These are phyloP conservation scores for Fraxinus albicans DNA, from an alignment of 305 asterid species.

Conservation along the genomic window DNA sequence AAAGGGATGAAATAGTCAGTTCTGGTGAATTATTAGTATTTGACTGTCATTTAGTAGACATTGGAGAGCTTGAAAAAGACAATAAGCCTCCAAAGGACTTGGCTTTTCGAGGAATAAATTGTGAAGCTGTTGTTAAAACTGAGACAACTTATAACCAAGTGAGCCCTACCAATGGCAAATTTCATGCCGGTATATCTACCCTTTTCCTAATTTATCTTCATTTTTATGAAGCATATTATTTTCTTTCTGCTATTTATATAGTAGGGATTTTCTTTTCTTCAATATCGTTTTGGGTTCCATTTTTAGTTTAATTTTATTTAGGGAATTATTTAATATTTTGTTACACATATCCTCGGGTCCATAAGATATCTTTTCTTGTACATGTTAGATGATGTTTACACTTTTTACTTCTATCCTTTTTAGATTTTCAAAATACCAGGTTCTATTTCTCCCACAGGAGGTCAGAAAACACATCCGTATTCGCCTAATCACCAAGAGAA, in stretches of 20 bases:
- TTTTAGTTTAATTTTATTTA: constrained; percentile 8
- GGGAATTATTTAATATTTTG: constrained; percentile 14
- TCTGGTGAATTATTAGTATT: constrained; percentile 61
- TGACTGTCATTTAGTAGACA: constrained; percentile 69
- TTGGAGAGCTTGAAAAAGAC: constrained; percentile 57
- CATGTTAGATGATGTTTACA: neutral
- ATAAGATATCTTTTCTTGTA: constrained; percentile 7
- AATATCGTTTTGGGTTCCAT: neutral
- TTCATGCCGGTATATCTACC: constrained; percentile 42
- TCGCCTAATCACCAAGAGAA: neutral
- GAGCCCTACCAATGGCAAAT: constrained; percentile 20
- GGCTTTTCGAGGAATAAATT: constrained; percentile 31
- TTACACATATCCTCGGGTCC: neutral
- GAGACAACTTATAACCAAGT: constrained; percentile 26
- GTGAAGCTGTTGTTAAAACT: constrained; percentile 29
- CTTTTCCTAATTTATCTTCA: constrained; percentile 23
- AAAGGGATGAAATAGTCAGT: constrained; percentile 53
- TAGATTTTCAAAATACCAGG: constrained; percentile 6
- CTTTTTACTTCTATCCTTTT: constrained; percentile 14
- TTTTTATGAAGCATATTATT: constrained; percentile 19
- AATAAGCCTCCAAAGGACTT: constrained; percentile 40
- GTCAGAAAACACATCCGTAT: constrained; percentile 2
- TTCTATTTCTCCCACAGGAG: neutral
- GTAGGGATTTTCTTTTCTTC: neutral
- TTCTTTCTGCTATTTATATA: constrained; percentile 9